These are phyloP conservation scores for Cryptosporidium meleagridis DNA, from an alignment of 169 alveolate species.

Conservation along the genomic window DNA sequence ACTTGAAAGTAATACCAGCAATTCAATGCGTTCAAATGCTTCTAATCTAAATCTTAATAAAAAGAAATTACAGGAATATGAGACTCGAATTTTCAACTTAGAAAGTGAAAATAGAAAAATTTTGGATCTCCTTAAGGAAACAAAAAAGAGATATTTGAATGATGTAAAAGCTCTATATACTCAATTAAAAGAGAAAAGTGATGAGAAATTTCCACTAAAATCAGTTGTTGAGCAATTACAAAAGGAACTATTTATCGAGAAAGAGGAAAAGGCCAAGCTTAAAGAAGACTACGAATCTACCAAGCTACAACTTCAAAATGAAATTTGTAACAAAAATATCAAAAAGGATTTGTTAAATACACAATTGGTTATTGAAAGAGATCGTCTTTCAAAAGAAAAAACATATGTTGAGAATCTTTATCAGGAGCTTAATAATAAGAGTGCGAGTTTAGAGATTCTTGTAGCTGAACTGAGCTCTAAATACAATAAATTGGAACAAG, in stretches of 20 bases:
- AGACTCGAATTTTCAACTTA: slow-evolving; percentile 13
- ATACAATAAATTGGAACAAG: slow-evolving; percentile 27
- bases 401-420: background rate
- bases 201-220: slow-evolving; percentile 67
- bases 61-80: slow-evolving; percentile 20
- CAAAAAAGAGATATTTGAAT: slow-evolving; percentile 23
- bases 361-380: slow-evolving; percentile 41
- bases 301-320: slow-evolving; percentile 52
- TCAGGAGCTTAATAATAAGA: slow-evolving; percentile 20
- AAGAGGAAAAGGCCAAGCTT: slow-evolving; percentile 51
- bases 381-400: slow-evolving; percentile 31
- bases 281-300: slow-evolving; percentile 28
- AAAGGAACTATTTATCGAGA: slow-evolving; percentile 47
- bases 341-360: slow-evolving; percentile 46
- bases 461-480: slow-evolving; percentile 30
- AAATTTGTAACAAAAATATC: slow-evolving; percentile 31
- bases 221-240: slow-evolving; percentile 55
- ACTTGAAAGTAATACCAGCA: background rate
- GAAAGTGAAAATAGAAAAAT: slow-evolving; percentile 37
- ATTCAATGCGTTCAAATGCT: background rate
- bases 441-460: slow-evolving; percentile 21
- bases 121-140: background rate
- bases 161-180: slow-evolving; percentile 38
- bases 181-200: slow-evolving; percentile 50
- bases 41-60: background rate